phyloP scores from a whole-genome alignment of 78 protist genomes.

The Protostelium mycophagum region DNA sequence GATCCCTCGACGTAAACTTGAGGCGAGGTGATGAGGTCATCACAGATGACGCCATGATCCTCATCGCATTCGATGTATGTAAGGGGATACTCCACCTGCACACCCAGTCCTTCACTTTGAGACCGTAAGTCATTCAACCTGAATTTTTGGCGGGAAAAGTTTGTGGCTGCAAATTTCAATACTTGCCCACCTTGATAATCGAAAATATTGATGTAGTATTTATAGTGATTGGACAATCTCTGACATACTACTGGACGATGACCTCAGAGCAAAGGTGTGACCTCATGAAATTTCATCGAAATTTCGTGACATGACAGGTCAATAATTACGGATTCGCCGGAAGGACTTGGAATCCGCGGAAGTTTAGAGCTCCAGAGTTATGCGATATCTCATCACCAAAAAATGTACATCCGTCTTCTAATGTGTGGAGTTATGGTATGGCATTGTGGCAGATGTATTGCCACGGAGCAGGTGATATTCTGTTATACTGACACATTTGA shows the following conservation, averaged over 20 bases:
- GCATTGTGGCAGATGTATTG: not conserved
- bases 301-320: too few species aligned
- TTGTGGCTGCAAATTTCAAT: too few species aligned
- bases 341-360: too few species aligned
- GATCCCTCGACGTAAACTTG: not conserved
- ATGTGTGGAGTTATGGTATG: not conserved
- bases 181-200: too few species aligned
- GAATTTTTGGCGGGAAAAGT: too few species aligned
- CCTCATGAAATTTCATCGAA: too few species aligned
- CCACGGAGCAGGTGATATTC: not conserved
- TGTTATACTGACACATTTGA: too few species aligned
- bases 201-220: not conserved
- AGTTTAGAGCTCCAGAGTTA: too few species aligned
- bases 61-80: not conserved
- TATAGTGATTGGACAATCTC: not conserved
- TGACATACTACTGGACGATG: not conserved
- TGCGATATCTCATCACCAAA: not conserved
- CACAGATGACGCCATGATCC: not conserved
- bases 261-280: not conserved
- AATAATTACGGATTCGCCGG: too few species aligned
- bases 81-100: not conserved
- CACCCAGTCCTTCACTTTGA: not conserved
- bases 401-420: not conserved
- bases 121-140: not conserved
- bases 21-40: too few species aligned